Base-by-base conservation (phyloP, 306 rosid genomes). In the Sophora flavescens region DNA sequence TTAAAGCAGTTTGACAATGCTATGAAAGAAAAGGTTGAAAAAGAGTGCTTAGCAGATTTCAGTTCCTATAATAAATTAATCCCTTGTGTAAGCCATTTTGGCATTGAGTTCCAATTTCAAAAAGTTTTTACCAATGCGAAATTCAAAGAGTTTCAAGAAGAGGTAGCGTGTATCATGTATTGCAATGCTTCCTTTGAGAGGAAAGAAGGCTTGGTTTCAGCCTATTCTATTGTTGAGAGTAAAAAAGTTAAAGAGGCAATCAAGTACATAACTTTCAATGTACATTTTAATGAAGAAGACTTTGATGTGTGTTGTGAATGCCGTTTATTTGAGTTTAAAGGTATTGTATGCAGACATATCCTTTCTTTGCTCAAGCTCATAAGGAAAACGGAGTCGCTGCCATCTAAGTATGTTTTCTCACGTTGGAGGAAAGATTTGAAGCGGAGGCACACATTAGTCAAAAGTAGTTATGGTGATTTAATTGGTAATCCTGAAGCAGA, bases 341-440 rank as follows among this genome's bases (percentile, higher is more conserved):
- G 80, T 38, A 64, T 64, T 52, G 16, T 76, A 39, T 52, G 80
- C 30, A 36, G 80, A 53, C 80, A 75, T 12, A 39, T 75, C 12
- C 72, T 75, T 38, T 75, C 71, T 14, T 36, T 38, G 64, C 72
- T 75, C 50, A 75, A 75, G 80, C 72, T 75, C 64, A 18, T 63
- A 1, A 63, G 80, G 51, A 63, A 75, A 63, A 75, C 72, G 35
- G 72, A 77, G 81, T 77, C 39, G 6, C 26, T 75, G 12, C 63
- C 72, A 7, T 53, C 64, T 36, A 62, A 75, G 51, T 75, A 52
- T 75, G 72, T 75, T 63, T 75, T 38, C 41, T 63, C 80, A 1
- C 70, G 38, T 63, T 51, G 80, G 80, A 63, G 80, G 33, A 63
- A 75, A 54, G 80, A 75, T 51, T 48, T 75, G 70, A 75, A 50